Evolutionary conservation across 2,329 filamentous ascomycete species (phyloP).

Genomic region (Colletotrichum cordylinicola): DNA sequence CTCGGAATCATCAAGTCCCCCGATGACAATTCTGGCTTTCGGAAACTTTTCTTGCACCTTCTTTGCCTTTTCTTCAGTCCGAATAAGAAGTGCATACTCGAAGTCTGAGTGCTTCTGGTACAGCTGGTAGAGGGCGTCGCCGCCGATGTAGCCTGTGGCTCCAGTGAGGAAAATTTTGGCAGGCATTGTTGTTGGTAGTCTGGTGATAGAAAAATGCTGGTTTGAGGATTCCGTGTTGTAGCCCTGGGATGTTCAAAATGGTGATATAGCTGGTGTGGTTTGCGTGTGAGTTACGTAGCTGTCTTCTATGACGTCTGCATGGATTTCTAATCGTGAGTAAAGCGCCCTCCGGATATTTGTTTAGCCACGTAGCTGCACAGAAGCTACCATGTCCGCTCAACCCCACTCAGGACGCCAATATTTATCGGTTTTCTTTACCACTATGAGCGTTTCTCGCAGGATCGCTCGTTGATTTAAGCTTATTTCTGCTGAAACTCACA

Average conservation of each 20-base stretch:
- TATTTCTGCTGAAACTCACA: neutral
- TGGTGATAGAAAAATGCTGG: neutral
- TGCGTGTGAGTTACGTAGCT: neutral
- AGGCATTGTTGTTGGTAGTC: neutral
- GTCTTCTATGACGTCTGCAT: neutral
- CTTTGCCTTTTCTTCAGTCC: slow-evolving; percentile 18
- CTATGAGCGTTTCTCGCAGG: neutral
- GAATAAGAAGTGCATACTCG: slow-evolving; percentile 22
- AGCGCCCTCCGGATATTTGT: neutral
- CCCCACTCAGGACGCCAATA: neutral
- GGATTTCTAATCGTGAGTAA: neutral
- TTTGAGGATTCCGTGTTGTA: neutral
- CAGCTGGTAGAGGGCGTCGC: slow-evolving; percentile 22
- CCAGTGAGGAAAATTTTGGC: slow-evolving; percentile 21
- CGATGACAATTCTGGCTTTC: slow-evolving; percentile 31
- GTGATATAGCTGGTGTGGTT: neutral
- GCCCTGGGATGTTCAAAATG: neutral
- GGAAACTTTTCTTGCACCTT: slow-evolving; percentile 26
- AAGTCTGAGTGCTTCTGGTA: slow-evolving; percentile 19
- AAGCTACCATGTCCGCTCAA: neutral
- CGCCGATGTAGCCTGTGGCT: slow-evolving; percentile 27
- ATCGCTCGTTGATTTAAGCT: neutral
- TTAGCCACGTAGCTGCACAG: neutral
- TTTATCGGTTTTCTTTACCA: neutral
- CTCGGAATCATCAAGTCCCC: slow-evolving; percentile 35